A percentile compares a stretch with the other conserved stretches of the same genome.
Conservation (phyloP, 805 yeast genomes). For the Candida easanensis region DNA sequence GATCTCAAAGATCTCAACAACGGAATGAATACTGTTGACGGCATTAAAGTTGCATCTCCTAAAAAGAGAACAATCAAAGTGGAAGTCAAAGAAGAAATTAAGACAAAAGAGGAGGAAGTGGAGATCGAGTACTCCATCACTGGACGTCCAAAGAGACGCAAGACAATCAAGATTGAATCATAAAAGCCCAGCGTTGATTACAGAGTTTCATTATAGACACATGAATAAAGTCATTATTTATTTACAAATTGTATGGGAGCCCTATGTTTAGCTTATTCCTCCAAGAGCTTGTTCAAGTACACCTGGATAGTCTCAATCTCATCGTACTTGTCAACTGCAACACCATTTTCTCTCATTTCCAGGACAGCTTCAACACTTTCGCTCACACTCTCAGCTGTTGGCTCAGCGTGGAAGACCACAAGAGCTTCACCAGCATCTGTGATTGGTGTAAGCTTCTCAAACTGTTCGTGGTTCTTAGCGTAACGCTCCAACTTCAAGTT, state of each 20-base stretch:
- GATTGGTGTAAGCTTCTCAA: conserved; percentile 27
- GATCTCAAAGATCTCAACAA: conserved; percentile 72
- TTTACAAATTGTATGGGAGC: conserved; percentile 8
- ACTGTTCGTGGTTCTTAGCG: conserved; percentile 38
- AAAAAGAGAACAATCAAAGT: conserved; percentile 18
- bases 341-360: conserved; percentile 44
- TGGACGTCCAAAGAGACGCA: conserved; percentile 30
- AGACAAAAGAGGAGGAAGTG: conserved; percentile 7
- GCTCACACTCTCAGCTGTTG: conserved; percentile 36
- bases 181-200: neutral
- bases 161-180: conserved; percentile 14
- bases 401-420: conserved; percentile 44
- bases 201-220: neutral
- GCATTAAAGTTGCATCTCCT: conserved; percentile 1
- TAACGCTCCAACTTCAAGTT: conserved; percentile 61
- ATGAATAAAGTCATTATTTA: neutral
- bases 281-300: conserved; percentile 21
- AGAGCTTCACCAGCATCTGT: conserved; percentile 43
- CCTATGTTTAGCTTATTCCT: too few species aligned
- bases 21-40: conserved; percentile 46
- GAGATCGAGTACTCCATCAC: conserved; percentile 26
- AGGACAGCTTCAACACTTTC: conserved; percentile 40
- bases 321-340: conserved; percentile 30
- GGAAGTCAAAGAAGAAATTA: conserved; percentile 8
- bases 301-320: conserved; percentile 35